Percentiles rank a stretch among this genome's conserved stretches.
phyloP scores from a whole-genome alignment of 768 basidiomycete genomes.

The Hypholoma sublateritium region DNA sequence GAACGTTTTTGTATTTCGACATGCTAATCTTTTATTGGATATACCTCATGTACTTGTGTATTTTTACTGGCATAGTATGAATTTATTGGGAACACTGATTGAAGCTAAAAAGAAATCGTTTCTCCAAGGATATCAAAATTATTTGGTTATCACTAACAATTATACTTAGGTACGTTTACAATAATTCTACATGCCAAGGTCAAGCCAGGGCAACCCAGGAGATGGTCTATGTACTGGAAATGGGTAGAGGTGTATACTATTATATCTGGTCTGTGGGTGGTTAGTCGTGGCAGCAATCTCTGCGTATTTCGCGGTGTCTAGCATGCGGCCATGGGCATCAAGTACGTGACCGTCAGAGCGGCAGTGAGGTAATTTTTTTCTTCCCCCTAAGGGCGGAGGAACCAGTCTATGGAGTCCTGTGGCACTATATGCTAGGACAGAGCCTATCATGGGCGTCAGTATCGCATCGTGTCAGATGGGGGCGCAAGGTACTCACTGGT shows the following conservation, averaged over 20 bases:
- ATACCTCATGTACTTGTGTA: too few species aligned
- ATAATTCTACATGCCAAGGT: neutral
- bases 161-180: neutral
- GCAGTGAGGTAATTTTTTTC: neutral
- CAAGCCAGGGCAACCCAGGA: too few species aligned
- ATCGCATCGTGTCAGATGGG: neutral
- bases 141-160: neutral
- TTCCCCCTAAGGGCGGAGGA: neutral
- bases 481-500: constrained; percentile 55
- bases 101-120: too few species aligned
- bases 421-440: constrained; percentile 13
- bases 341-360: neutral
- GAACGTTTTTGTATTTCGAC: neutral
- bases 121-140: too few species aligned
- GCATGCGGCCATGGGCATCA: neutral
- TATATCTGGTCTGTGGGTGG: too few species aligned
- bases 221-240: too few species aligned
- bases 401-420: neutral
- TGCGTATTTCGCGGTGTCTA: neutral
- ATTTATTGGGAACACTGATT: too few species aligned
- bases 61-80: too few species aligned
- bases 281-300: too few species aligned
- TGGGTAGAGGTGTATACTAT: too few species aligned
- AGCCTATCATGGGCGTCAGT: constrained; percentile 6
- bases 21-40: neutral